Conservation (phyloP, 345 rosid species). For the Bruguiera sexangula region DNA sequence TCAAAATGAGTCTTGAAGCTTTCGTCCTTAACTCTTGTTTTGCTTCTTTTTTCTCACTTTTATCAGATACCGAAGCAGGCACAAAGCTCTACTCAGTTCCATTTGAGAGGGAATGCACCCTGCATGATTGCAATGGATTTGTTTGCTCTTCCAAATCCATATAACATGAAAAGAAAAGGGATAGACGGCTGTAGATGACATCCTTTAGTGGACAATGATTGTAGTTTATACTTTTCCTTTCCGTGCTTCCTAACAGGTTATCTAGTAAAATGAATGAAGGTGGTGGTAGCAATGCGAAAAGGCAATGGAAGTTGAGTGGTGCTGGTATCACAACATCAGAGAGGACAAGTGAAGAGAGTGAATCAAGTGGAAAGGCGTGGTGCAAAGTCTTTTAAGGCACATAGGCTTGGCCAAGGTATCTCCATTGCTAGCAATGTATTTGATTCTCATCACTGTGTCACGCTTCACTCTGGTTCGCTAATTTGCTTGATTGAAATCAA, state of each 20-base stretch:
- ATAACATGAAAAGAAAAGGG: background rate
- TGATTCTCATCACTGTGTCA: background rate
- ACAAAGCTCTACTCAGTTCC: no score
- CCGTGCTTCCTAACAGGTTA: slow-evolving; percentile 42
- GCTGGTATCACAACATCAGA: slow-evolving; percentile 60
- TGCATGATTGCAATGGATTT: no score
- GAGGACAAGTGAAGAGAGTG: slow-evolving; percentile 62
- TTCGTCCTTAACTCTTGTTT: background rate
- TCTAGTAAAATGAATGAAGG: slow-evolving; percentile 60
- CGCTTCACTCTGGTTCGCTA: no score
- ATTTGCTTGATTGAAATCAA: no score
- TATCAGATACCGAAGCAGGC: background rate
- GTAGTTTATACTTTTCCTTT: background rate
- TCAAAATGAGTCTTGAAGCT: background rate
- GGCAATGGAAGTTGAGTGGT: slow-evolving; percentile 62
- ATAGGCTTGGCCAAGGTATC: slow-evolving; percentile 64
- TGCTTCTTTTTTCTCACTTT: background rate
- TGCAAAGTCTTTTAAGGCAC: slow-evolving; percentile 85
- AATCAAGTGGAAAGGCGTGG: slow-evolving; percentile 47
- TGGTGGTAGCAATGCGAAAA: slow-evolving; percentile 44
- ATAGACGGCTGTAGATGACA: background rate
- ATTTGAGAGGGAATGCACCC: no score
- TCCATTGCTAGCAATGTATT: slow-evolving; percentile 43
- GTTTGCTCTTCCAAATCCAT: background rate
- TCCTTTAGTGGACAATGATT: background rate